Evolutionary conservation across 345 rosid genomes (phyloP).

Genomic region (Stellera chamaejasme): DNA sequence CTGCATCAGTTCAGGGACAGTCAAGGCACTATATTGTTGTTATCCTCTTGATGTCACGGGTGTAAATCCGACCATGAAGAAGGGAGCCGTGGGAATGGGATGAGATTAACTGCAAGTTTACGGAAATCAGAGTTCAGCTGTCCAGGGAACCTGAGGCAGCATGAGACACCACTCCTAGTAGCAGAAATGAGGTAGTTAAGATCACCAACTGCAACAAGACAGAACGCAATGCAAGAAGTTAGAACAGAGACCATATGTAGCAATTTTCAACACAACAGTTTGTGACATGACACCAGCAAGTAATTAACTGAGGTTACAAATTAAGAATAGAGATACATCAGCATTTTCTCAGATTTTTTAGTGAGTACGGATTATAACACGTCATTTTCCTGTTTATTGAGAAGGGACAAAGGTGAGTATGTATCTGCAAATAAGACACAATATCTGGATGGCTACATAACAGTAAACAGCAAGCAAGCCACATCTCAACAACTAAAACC

Average conservation of each 20-base stretch:
- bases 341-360: not conserved
- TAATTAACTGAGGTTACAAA: not conserved
- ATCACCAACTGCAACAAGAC: conserved; percentile 12
- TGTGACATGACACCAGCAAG: too few relatives aligned
- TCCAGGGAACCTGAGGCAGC: conserved; percentile 17
- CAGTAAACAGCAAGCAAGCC: not conserved
- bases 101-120: conserved; percentile 12
- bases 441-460: not conserved
- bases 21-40: conserved; percentile 9
- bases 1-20: conserved; percentile 13
- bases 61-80: conserved; percentile 16
- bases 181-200: conserved; percentile 17
- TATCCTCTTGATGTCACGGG: conserved; percentile 15
- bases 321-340: not conserved
- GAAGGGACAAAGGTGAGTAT: not conserved
- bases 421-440: conserved; percentile 2
- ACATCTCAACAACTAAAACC: not conserved
- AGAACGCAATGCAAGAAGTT: not conserved
- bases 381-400: not conserved
- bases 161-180: conserved; percentile 14
- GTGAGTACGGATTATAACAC: not conserved
- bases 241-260: not conserved
- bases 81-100: conserved; percentile 14
- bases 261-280: too few relatives aligned
- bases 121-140: conserved; percentile 14